Base-by-base conservation (phyloP, 2,329 filamentous ascomycete genomes). In the Calonectria multiphialidica region DNA sequence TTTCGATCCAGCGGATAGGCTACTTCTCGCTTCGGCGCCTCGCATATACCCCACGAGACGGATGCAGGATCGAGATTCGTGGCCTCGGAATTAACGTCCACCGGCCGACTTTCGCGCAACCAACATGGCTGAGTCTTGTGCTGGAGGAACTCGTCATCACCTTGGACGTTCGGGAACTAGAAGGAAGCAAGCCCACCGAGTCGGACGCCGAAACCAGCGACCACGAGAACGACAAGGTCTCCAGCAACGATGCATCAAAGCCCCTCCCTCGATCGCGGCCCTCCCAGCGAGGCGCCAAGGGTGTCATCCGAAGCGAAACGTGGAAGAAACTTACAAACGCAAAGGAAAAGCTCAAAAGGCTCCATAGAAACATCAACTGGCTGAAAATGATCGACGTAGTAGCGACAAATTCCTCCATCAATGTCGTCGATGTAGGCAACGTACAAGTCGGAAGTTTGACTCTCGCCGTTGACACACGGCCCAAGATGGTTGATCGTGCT, bases 1-100 rank as follows among this genome's bases (percentile, higher is more conserved):
- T 99, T 70, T 99, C 97, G 7, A 98, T 99, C 76, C 97, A 99
- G 85, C 92, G 97, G 77, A 91, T 99, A 78, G 97, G 97, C 74
- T 98, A 97, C 83, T 92, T 97, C 77, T 98, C 97, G 42, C 88
- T 99, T 77, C 93, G 96, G 75, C 93, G 96, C 77, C 93, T 99
- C 74, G 93, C 95, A 70, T 98, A 97, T 83, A 95, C 94, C 16
- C 95, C 95, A 33, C 93, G 90, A 83, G 95, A 98, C 90, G 97
- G 97, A 78, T 87, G 98, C 80, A 93, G 93, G 79, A 91, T 99
- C 83, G 95, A 98, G 83, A 92, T 99, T 69, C 92, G 97, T 63
- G 95, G 96, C 63, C 88, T 99, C 65, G 95, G 97, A 53, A 88
- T 99, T 78, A 93, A 94, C 70, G 85, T 98, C 74, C 97, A 99